Base-by-base conservation (phyloP, 768 basidiomycete genomes). In the Naganishia vishniacii region DNA sequence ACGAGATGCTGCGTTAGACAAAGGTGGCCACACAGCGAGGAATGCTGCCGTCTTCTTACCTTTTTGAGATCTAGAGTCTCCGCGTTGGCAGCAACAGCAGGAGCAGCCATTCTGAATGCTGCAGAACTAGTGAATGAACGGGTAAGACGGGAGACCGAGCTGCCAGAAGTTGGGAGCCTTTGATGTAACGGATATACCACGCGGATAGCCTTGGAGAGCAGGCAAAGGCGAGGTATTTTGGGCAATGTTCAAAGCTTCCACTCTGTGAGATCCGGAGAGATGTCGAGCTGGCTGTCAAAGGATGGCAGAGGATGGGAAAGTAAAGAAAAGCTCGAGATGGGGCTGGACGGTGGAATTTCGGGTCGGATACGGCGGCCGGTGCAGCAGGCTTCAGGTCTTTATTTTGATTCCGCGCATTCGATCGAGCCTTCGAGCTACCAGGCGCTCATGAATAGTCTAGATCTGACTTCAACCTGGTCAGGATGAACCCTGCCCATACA, bases 51-150 rank as follows among this genome's bases (percentile, higher is more conserved):
- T 11, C 13, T 40, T 64, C 67, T 32, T 32, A 75, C 75, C 72
- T 77, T 77, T 62, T 77, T 74, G 71, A 77, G 70, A 56, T 72
- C 71, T 15, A 77, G 66, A 13, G 75, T 74, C 18, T 72, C 69
- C 29, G 67, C 74, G 23, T 68, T 67, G 20, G 63, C 51, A 37
- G 73, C 75, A 25, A 69, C 66, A 48, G 70, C 65, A 9, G 67
- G 63, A 40, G 70, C 69, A 31, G 75, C 72, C 73, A 76, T 74
- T 20, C 61, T 72, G 65, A 9, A 1, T 46, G 37, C 41, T 23
- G 25, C 16, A 29, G 62, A 18, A 41, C 18, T 63, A 12, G 42
- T 26, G 49, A 51, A 63, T 32, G 2, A 2, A 29, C 53, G 53
- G 18, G 23, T n/a, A 56, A 12, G 53, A 31, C 12, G 37, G 23